These are phyloP conservation scores for Elsinoe fawcettii DNA, from an alignment of 2,329 filamentous ascomycete species.

Conservation along the genomic window DNA sequence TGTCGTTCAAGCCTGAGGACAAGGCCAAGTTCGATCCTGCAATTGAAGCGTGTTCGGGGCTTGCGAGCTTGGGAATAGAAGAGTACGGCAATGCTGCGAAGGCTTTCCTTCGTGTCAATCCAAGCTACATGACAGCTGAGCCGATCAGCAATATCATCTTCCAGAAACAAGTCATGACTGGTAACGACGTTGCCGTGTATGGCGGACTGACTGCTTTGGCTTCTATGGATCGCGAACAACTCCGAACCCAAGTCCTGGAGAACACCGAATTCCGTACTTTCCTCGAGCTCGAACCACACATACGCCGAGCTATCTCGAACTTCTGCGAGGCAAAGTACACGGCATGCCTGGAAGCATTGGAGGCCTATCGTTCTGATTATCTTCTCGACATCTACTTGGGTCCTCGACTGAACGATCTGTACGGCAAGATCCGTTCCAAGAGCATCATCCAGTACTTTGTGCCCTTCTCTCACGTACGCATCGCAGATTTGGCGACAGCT, in stretches of 20 bases:
- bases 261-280: slow-evolving; percentile 75
- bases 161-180: slow-evolving; percentile 65
- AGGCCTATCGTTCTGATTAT: slow-evolving; percentile 75
- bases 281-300: slow-evolving; percentile 86
- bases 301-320: slow-evolving; percentile 79
- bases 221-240: slow-evolving; percentile 70
- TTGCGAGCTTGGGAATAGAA: slow-evolving; percentile 51
- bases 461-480: slow-evolving; percentile 79
- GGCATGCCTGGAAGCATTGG: slow-evolving; percentile 71
- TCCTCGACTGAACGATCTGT: slow-evolving; percentile 59
- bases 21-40: slow-evolving; percentile 54
- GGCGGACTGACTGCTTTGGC: slow-evolving; percentile 85
- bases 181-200: slow-evolving; percentile 87
- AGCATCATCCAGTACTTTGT: slow-evolving; percentile 90
- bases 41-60: slow-evolving; percentile 53
- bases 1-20: slow-evolving; percentile 48
- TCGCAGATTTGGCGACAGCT: slow-evolving; percentile 67
- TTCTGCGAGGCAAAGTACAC: slow-evolving; percentile 90
- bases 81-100: slow-evolving; percentile 61
- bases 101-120: slow-evolving; percentile 59
- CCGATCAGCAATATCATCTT: slow-evolving; percentile 43
- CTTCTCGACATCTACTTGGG: slow-evolving; percentile 77
- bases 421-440: slow-evolving; percentile 71
- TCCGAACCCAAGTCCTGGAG: slow-evolving; percentile 70
- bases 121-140: slow-evolving; percentile 36